Evolutionary conservation across 148 eudicot species (phyloP), one percentile per base, ranked within the genome.

Genomic region (Polygonum aviculare): DNA sequence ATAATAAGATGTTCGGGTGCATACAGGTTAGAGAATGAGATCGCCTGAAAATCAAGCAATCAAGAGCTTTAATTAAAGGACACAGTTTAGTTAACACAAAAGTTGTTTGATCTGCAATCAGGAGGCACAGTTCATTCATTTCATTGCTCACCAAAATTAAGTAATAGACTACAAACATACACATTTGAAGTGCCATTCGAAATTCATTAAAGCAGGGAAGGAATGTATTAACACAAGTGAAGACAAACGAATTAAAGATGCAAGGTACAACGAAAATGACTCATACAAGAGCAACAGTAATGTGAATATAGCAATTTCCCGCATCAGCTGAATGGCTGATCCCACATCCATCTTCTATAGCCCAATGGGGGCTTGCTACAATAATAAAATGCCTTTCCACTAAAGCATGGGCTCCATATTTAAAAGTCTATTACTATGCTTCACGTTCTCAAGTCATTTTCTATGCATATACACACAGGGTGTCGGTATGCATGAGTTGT

Each of bases 1-100:
- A 96, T 86, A 72, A 96, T 96, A 77, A 96, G 88, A 85, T 96
- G 99, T 87, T 93, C 98, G 1, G 99, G 99, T 65, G 99, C 99
- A 78, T 96, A 96, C 75, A 88, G 73, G 82, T 96, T 96, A 59
- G 99, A 93, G 81, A 96, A 96, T 69, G 90, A 78, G 72, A 93
- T 87, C 18, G 99, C 98, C 99, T 96, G 89, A 36, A 63, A 57
- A 71, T 79, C 21, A 75, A 69, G 63, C 8, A 60, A 60, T 35
- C 38, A 74, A 75, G 67, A n/a, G 35, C 31, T 26, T 77, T 60
- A 76, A 52, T 14, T 31, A 63, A 10, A 14, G 57, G 48, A 39
- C 31, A 41, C n/a, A 57, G 2, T 3, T 2, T 33, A 65, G 71
- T 35, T 15, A 31, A 5, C 40, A 31, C 15, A 62, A n/a, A 62